These are phyloP conservation scores for Erysimum cheiri DNA, from an alignment of 441 rosid genomes.

Conservation along the genomic window DNA sequence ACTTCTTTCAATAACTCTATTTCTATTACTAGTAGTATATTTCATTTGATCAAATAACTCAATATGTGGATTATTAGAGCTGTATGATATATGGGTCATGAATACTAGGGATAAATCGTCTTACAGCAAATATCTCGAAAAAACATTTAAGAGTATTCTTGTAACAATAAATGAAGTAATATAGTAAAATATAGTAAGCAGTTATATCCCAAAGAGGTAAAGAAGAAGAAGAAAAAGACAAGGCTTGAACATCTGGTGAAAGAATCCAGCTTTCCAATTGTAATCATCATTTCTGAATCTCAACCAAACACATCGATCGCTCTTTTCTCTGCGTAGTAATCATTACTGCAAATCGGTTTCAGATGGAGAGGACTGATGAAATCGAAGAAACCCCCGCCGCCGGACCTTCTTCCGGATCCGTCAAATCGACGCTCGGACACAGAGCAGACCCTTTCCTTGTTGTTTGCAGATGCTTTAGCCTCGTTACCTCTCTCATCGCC, in stretches of 20 bases:
- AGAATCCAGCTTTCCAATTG: constrained; percentile 10
- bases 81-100: too few species aligned
- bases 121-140: background rate
- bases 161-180: background rate
- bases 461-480: constrained; percentile 76
- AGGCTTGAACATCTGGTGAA: constrained; percentile 32
- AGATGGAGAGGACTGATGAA: constrained; percentile 43
- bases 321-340: too few species aligned
- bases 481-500: constrained; percentile 69
- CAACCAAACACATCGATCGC: background rate
- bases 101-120: too few species aligned
- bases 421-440: constrained; percentile 42
- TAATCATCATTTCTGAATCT: background rate
- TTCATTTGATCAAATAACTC: too few species aligned
- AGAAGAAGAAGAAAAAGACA: too few species aligned
- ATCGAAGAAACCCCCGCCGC: constrained; percentile 34
- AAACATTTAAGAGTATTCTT: background rate
- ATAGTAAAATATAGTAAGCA: background rate
- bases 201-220: too few species aligned
- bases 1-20: too few species aligned
- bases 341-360: background rate
- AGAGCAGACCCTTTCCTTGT: constrained; percentile 72
- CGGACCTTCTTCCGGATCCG: constrained; percentile 20
- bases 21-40: too few species aligned
- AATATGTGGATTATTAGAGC: too few species aligned